Percentiles rank a stretch among this genome's conserved stretches.
Conservation (phyloP, 169 alveolate species). For the Prorocentrum cordatum region DNA sequence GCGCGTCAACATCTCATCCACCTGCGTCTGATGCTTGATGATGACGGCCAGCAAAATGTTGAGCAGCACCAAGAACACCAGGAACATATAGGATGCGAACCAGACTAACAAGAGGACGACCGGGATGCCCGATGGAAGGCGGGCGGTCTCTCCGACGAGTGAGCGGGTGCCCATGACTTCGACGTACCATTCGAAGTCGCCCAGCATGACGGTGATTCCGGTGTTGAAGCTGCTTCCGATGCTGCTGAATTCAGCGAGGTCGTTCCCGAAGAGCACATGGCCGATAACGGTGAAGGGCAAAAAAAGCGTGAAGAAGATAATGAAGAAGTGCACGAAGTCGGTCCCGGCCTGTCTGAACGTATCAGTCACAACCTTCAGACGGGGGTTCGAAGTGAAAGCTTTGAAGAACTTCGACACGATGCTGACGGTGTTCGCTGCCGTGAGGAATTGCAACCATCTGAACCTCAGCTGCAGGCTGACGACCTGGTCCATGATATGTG, state of each 20-base stretch:
- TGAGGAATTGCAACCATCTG: not conserved
- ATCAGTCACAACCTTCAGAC: not conserved
- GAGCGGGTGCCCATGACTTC: not conserved
- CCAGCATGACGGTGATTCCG: not conserved
- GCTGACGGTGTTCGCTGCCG: not conserved
- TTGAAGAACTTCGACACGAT: not conserved
- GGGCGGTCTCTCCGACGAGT: no score
- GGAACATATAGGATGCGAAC: not conserved
- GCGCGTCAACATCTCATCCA: no score
- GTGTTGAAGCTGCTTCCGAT: not conserved
- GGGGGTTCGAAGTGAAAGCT: not conserved
- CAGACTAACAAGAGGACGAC: not conserved
- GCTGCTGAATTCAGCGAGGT: not conserved
- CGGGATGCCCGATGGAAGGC: not conserved
- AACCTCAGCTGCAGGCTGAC: no score
- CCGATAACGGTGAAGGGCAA: not conserved
- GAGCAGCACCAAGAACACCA: not conserved
- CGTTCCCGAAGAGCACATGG: not conserved
- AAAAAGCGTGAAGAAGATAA: not conserved
- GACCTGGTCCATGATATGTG: no score
- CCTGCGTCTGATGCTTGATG: not conserved
- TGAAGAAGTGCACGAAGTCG: not conserved
- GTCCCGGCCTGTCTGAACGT: not conserved
- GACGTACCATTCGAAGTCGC: not conserved
- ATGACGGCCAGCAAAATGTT: not conserved